Evolutionary conservation across 306 rosid species (phyloP), one percentile per base, ranked within the genome.

Genomic region (Cicer cuneatum): DNA sequence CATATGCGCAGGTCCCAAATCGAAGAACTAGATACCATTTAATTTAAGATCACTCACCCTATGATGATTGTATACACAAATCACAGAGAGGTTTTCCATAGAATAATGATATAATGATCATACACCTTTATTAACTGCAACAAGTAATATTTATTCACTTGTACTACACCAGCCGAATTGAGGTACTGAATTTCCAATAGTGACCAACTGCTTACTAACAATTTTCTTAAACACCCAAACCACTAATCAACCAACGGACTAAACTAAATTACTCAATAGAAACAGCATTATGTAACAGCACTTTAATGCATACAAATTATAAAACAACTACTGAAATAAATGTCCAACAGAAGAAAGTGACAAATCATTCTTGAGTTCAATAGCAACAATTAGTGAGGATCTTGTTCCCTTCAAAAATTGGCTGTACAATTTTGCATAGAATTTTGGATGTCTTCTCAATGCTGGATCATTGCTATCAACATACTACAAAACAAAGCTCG

Each of bases 371-470:
- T 69, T 15, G 5, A 82, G 54, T 76, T 73, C 33, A 54, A 78
- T 71, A 39, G 12, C 16, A 45, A 56, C 76, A 71, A 56, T 40
- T 49, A 5, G 18, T 1, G 35, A 65, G 10, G 52, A 19, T 52
- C 43, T 72, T 64, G 62, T 7, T 5, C 81, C 77, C 40, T 10
- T 78, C 63, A 83, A 40, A 69, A 83, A 86, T 19, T 9, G 39
- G 4, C 35, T 66, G 64, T 83, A 86, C 87, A 85, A 83, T 8
- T 77, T 24, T 53, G 87, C 85, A 0, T 85, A 86, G 35, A 86
- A 80, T 68, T 83, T 86, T 19, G 87, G 89, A 40, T 77, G 69
- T 69, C 89, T 42, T 21, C 18, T 65, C 39, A 65, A 42, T 39
- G 42, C 71, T 43, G 54, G 71, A 43, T 66, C 71, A 42, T 66